These are phyloP conservation scores for Barnettozyma siamensis DNA, from an alignment of 805 yeast species.

Conservation along the genomic window DNA sequence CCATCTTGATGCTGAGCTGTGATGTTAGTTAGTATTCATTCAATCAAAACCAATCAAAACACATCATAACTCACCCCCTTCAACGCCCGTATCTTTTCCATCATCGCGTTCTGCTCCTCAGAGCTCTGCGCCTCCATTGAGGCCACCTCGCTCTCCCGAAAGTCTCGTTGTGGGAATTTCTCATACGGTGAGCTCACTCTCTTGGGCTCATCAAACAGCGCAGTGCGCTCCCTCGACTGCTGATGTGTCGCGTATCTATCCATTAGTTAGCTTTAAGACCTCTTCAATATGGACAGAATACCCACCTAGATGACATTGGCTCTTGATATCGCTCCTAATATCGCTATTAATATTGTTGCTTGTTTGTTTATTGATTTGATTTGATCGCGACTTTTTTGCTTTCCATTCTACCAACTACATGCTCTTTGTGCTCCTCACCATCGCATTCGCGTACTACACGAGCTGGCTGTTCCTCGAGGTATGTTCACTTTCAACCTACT, in stretches of 20 bases:
- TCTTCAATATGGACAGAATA: not conserved
- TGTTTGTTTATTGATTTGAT: too few relatives aligned
- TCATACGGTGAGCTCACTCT: slow-evolving; percentile 40
- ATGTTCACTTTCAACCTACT: not conserved
- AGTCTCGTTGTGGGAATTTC: slow-evolving; percentile 32
- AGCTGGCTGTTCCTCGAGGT: not conserved
- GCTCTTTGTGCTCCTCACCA: not conserved
- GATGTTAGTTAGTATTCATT: not conserved
- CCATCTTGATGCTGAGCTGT: slow-evolving; percentile 48
- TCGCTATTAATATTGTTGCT: too few relatives aligned
- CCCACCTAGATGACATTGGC: slow-evolving; percentile 9
- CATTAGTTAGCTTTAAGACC: too few relatives aligned
- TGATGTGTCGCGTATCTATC: slow-evolving; percentile 9
- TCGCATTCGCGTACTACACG: not conserved
- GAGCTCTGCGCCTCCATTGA: slow-evolving; percentile 64
- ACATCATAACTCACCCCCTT: slow-evolving; percentile 34
- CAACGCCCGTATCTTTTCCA: slow-evolving; percentile 46
- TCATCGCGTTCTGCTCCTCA: slow-evolving; percentile 49
- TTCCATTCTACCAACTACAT: not conserved
- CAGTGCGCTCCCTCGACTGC: slow-evolving; percentile 15
- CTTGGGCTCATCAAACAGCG: slow-evolving; percentile 23
- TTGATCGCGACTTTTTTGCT: too few relatives aligned
- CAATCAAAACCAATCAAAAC: not conserved
- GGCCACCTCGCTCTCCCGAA: slow-evolving; percentile 47
- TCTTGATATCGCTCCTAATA: too few relatives aligned